These are phyloP conservation scores for Niveomyces coronatus DNA, from an alignment of 2,329 filamentous ascomycete genomes.

Conservation along the genomic window DNA sequence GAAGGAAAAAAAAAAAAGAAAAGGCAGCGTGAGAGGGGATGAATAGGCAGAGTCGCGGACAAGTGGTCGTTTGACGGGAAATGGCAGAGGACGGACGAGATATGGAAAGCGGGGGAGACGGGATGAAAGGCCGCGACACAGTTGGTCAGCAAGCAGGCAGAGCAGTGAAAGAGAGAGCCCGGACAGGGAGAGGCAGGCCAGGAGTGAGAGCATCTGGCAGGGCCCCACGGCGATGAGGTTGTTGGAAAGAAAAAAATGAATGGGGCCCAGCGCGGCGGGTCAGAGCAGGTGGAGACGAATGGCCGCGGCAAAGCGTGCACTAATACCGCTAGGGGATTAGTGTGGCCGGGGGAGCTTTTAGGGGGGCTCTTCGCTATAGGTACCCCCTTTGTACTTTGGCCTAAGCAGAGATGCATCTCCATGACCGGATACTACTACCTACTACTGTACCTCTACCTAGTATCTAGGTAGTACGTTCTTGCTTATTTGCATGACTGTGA, in stretches of 20 bases:
- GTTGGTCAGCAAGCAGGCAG: slow-evolving; percentile 12
- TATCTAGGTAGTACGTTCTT: no score
- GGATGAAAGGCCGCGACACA: slow-evolving; percentile 16
- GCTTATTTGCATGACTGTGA: no score
- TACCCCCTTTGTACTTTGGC: not conserved
- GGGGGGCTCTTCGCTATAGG: not conserved
- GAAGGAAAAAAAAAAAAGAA: slow-evolving; percentile 10
- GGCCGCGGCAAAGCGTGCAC: not conserved
- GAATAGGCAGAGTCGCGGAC: slow-evolving; percentile 11
- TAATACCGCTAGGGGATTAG: slow-evolving; percentile 2
- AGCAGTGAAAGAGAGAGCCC: not conserved
- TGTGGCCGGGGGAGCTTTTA: no score
- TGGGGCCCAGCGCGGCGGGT: no score
- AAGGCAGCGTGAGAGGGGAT: slow-evolving; percentile 9
- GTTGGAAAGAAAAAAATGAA: not conserved
- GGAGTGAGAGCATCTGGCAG: not conserved
- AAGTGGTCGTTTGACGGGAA: slow-evolving; percentile 2
- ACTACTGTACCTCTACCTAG: no score
- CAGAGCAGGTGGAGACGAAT: not conserved
- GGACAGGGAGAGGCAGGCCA: not conserved
- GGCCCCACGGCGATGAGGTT: not conserved
- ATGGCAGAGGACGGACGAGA: slow-evolving; percentile 8
- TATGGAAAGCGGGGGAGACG: slow-evolving; percentile 13
- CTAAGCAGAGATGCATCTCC: not conserved
- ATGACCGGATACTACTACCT: no score